Percentiles rank a stretch among this genome's conserved stretches.
Evolutionary conservation across 306 rosid species (phyloP).

Genomic region (Malus asiatica): DNA sequence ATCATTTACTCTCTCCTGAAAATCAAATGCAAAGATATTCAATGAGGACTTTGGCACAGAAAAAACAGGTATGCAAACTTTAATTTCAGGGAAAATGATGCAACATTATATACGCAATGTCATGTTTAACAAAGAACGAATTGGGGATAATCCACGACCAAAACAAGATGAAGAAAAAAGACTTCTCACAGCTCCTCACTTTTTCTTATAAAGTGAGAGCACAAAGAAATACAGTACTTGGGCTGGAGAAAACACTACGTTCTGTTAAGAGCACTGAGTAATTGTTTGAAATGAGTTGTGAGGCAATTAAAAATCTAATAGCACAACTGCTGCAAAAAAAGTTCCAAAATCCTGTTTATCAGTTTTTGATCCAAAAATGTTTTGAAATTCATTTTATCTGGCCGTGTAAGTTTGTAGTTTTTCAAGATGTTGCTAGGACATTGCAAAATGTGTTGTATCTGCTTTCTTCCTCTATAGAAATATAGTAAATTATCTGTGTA

Average conservation of each 20-base stretch:
- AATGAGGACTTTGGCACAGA: slow-evolving; percentile 7
- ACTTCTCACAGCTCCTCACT: neutral
- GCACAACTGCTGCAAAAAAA: neutral
- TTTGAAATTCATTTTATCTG: neutral
- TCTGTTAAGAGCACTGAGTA: neutral
- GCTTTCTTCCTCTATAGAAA: neutral
- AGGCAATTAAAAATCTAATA: neutral
- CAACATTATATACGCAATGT: neutral
- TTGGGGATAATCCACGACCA: neutral
- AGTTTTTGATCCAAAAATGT: neutral
- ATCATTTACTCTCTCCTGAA: slow-evolving; percentile 80
- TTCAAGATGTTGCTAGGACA: neutral
- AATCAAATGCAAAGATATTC: slow-evolving; percentile 7
- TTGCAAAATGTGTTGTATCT: neutral
- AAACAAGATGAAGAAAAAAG: neutral
- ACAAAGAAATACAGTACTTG: neutral
- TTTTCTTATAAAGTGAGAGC: neutral
- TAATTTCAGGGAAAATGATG: neutral
- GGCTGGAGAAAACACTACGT: neutral
- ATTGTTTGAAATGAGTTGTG: neutral
- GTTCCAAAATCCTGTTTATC: neutral
- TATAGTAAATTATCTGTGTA: neutral
- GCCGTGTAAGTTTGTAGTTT: neutral
- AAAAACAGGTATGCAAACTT: neutral
- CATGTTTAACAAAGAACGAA: neutral